A percentile compares a stretch with the other conserved stretches of the same genome.
Evolutionary conservation across 176 grass and related monocot species (phyloP).

Genomic region (Alloteropsis semialata): DNA sequence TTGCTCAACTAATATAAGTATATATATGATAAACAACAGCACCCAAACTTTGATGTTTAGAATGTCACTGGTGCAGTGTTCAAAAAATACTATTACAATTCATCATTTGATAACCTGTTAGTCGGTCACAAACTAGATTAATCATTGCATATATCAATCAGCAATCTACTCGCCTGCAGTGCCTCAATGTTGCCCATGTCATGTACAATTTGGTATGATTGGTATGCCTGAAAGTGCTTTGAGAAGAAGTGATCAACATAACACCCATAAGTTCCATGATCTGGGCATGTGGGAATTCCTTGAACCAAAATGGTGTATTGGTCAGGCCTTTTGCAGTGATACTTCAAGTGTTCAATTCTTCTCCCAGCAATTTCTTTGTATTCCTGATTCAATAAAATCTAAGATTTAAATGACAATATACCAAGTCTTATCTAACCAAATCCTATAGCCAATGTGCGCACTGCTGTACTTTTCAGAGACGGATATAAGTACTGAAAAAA

Average conservation of each 20-base stretch:
- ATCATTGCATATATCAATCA: neutral
- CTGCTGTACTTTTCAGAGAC: no score
- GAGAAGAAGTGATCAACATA: constrained; percentile 81
- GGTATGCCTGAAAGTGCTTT: constrained; percentile 70
- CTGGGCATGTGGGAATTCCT: constrained; percentile 66
- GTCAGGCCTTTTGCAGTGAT: constrained; percentile 52
- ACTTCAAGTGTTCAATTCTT: constrained; percentile 57
- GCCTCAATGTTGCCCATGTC: constrained; percentile 51
- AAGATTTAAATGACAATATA: neutral
- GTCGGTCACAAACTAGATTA: neutral
- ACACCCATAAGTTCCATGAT: constrained; percentile 70
- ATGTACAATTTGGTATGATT: constrained; percentile 59
- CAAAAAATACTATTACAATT: neutral
- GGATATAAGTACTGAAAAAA: no score
- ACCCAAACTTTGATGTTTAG: neutral
- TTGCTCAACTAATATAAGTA: neutral
- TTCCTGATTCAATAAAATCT: constrained; percentile 50
- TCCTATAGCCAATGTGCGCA: neutral
- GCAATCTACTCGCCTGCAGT: constrained; percentile 42
- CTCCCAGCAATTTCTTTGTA: constrained; percentile 51
- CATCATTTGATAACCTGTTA: neutral
- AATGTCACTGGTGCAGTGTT: neutral
- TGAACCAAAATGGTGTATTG: constrained; percentile 80
- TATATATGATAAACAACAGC: neutral
- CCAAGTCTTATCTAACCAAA: neutral